Evolutionary conservation across 768 basidiomycete genomes (phyloP), one percentile per base, ranked within the genome.

Genomic region (Pleurotus djamor): DNA sequence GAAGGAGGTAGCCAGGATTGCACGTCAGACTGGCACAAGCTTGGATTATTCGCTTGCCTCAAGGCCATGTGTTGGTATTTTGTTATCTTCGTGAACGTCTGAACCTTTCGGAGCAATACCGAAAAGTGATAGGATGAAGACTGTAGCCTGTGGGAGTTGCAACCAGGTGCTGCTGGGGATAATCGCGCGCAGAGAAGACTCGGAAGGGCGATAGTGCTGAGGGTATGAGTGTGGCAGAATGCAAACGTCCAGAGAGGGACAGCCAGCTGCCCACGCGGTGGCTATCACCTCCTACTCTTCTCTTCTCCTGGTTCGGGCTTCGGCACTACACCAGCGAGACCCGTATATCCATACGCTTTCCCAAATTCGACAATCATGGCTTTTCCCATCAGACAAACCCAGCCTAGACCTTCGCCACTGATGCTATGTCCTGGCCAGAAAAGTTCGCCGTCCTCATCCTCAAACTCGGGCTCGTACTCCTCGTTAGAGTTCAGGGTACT

Each of bases 351-450:
- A 71, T 87, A 85, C 36, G 84, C 79, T 66, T 84, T 86, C 62
- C 90, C 89, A 65, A 90, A 88, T 67, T 93, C 91, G 65, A 82
- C 85, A 67, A 93, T 84, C 91, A 93, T 93, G 43, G 90, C 87
- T 68, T 88, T 89, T 65, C 90, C 91, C 84, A 93, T 87, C 33
- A 89, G 76, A 70, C 91, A 92, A n/a, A 92, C 85, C 91, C 91
- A 93, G 17, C 87, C 91, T 34, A 93, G 78, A 51, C 91, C 91
- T 69, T 91, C 88, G 45, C 89, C 89, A 34, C 82, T 88, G 59
- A 85, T 76, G 37, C 82, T 78, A 65, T 90, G 87, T 45, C 86
- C 86, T 0, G 91, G 91, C 91, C 91, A 92, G 67, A 85, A 90
- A n/a, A 93, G 76, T 66, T 92, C 91, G 63, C 91, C 89, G 69